A percentile compares a stretch with the other conserved stretches of the same genome.
These are phyloP conservation scores for Suhomyces chickasaworum DNA, from an alignment of 1,139 yeast genomes.

Conservation along the genomic window DNA sequence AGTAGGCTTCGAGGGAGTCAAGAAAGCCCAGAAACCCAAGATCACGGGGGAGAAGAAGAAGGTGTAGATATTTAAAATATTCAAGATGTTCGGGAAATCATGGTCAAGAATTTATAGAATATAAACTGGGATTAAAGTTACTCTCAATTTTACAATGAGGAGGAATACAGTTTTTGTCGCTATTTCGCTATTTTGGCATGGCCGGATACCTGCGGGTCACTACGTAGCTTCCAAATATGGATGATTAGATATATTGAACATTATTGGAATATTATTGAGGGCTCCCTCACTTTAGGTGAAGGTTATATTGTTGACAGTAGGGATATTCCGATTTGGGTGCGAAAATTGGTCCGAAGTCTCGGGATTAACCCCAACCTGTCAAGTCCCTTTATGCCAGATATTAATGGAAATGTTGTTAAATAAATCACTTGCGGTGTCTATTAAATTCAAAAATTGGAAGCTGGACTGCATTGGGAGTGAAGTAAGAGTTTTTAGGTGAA, in stretches of 20 bases:
- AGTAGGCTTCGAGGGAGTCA: conserved; percentile 64
- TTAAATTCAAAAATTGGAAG: conserved; percentile 2
- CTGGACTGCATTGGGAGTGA: conserved; percentile 16
- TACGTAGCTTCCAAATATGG: no score
- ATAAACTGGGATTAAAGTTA: not conserved
- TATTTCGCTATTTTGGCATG: no score
- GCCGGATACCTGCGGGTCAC: no score
- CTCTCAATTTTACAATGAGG: no score
- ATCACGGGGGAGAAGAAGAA: conserved; percentile 6
- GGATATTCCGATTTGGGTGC: not conserved
- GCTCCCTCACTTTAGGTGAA: not conserved
- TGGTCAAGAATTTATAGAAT: conserved; percentile 40
- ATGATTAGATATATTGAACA: no score
- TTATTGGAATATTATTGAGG: not conserved
- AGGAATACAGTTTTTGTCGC: no score
- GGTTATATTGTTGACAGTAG: not conserved
- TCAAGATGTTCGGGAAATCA: no score
- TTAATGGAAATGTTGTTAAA: not conserved
- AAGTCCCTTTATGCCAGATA: not conserved
- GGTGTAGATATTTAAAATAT: not conserved
- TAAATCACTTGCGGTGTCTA: not conserved
- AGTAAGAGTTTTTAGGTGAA: conserved; percentile 31
- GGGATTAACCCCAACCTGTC: not conserved
- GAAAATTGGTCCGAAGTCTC: not conserved
- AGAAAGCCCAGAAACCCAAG: conserved; percentile 15